Evolutionary conservation across 1,284 basidiomycete species (phyloP), one percentile per base, ranked within the genome.

Genomic region (Puccinia triticina): DNA sequence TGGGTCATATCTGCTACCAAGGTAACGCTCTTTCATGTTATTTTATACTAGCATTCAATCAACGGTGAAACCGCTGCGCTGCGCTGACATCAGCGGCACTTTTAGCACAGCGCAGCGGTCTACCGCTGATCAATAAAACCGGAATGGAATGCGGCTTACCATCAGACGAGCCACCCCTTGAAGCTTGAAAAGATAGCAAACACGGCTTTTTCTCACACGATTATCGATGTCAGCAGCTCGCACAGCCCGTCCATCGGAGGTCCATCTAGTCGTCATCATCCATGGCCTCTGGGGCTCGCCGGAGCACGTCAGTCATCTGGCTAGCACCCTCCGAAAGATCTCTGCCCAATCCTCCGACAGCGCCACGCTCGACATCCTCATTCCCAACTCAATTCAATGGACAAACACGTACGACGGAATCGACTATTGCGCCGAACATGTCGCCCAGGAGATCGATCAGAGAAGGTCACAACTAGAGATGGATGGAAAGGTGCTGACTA

Each of bases 221-320:
- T 43, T 43, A 43, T 69, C 66, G 11, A 69, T 69, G 66, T 69
- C 69, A n/a, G 18, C 43, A 29, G 29, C 50, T 23, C 14, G 26
- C 29, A 26, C 48, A 29, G 21, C 7, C 46, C 2, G 32, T 32
- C 48, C 64, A 69, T n/a, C 32, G 29, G 23, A 48, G 8, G 84
- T 87, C 16, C 92, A 92, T 84, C 89, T 93, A 16, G 89, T 92
- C 23, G 91, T 93, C 40, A 89, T 93, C 82, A 90, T 93, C 59
- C 93, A 94, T 85, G 93, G 93, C 53, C 93, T 94, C 91, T 94
- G 93, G 93, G 93, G 93, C 1, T 90, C 91, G 84, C 91, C 93
- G 0, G 75, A 80, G 59, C 89, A 92, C 85, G 88, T 91, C 16
- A 86, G 87, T 0, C 87, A 89, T 83, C 87, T 90, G 86, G 85